phyloP scores from a whole-genome alignment of 306 rosid species.

The Dryas drummondii region DNA sequence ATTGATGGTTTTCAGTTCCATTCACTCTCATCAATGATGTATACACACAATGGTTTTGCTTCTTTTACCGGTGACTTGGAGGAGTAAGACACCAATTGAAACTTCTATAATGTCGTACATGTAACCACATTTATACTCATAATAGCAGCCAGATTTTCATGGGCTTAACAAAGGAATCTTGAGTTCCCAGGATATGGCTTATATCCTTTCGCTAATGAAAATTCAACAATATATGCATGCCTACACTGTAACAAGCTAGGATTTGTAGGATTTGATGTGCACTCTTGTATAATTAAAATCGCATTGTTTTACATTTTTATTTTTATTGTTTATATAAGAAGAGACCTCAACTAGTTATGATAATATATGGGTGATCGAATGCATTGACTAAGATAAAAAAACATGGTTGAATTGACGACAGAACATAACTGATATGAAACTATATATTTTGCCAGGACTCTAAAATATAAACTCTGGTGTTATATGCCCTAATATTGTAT shows the following conservation, averaged over 20 bases:
- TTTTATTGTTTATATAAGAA: neutral
- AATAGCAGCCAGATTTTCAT: constrained; percentile 5
- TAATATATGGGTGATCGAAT: neutral
- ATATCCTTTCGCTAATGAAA: constrained; percentile 9
- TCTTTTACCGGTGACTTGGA: constrained; percentile 93
- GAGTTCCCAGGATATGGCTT: constrained; percentile 14
- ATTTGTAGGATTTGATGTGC: neutral
- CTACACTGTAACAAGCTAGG: neutral
- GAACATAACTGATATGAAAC: neutral
- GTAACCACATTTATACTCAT: constrained; percentile 6
- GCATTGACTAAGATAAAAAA: neutral
- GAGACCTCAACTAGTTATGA: neutral
- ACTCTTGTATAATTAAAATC: neutral
- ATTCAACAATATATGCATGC: neutral
- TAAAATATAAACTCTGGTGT: neutral
- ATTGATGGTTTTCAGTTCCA: constrained; percentile 94
- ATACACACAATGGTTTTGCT: constrained; percentile 96
- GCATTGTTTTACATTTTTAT: neutral
- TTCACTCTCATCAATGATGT: constrained; percentile 90
- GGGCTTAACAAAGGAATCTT: constrained; percentile 17
- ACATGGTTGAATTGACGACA: neutral
- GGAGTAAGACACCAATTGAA: constrained; percentile 64
- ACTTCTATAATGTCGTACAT: constrained; percentile 16
- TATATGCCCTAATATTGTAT: neutral
- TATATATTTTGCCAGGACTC: neutral